Percentiles rank a stretch among this genome's conserved stretches.
phyloP scores from a whole-genome alignment of 148 eudicot species.

The Cornus kousa region DNA sequence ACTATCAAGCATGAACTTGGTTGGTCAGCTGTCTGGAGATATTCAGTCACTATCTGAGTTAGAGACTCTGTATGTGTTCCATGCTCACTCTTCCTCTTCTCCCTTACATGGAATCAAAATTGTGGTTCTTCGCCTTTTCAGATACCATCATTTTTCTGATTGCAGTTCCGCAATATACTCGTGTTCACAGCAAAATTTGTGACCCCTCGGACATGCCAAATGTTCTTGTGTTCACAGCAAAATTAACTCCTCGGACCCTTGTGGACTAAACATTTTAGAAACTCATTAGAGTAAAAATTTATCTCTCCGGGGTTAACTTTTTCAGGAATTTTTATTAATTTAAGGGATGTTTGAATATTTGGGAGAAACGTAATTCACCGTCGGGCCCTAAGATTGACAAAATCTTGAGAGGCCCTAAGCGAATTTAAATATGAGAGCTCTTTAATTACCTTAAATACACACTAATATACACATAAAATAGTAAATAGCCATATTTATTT shows the following conservation, averaged over 20 bases:
- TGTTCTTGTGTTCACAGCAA: neutral
- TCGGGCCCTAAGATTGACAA: too few species aligned
- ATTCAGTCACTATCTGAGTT: constrained; percentile 44
- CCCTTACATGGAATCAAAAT: neutral
- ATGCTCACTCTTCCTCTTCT: neutral
- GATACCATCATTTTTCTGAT: neutral
- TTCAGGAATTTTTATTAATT: too few species aligned
- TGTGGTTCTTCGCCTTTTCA: neutral
- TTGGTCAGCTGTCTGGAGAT: constrained; percentile 52
- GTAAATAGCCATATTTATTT: too few species aligned
- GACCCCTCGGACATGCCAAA: neutral
- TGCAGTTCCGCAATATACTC: neutral
- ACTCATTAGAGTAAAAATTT: neutral
- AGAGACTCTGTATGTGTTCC: constrained; percentile 46
- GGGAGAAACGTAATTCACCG: too few species aligned
- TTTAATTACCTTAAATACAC: too few species aligned
- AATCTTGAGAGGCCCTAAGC: too few species aligned
- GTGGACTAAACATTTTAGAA: neutral
- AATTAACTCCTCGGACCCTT: neutral
- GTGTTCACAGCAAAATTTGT: neutral
- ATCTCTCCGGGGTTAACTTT: too few species aligned
- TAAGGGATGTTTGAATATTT: neutral
- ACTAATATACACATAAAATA: too few species aligned
- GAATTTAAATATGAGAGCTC: too few species aligned
- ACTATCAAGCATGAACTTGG: constrained; percentile 46